Base-by-base conservation (phyloP, 1,284 basidiomycete species). In the Pseudozyma sp. region DNA sequence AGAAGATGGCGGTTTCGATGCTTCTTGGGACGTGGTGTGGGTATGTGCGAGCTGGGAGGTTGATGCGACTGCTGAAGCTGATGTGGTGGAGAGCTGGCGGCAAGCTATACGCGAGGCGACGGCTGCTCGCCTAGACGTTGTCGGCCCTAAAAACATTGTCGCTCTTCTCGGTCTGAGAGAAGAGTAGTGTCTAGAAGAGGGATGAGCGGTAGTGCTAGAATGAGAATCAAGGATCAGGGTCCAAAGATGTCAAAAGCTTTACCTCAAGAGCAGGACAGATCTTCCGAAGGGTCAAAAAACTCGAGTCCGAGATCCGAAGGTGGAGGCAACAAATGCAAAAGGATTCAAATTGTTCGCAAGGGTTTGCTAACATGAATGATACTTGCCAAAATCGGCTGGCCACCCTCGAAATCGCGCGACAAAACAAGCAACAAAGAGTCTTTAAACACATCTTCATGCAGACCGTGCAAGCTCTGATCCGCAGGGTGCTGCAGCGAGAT, bases 301-400 rank as follows among this genome's bases (percentile, higher is more conserved):
- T 18, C 5, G 38, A 8, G 31, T 52, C 65, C 65, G 65, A 68
- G 45, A 43, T 18, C 58, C 64, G 64, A 68, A 68, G 65, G 54
- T 68, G 65, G 58, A 67, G 58, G 49, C 6, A 13, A 4, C 8
- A 13, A 16, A n/a, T 13, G 2, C 38, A 18, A 14, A 13, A 16
- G 50, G 55, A 5, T 1, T 18, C 3, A 1, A 0, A 4, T n/a
- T n/a, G n/a, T n/a, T n/a, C n/a, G n/a, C n/a, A n/a, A n/a, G n/a
- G n/a, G n/a, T n/a, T n/a, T n/a, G 1, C 31, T 38, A 55, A 55
- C 44, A 55, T 10, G 12, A 3, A 5, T 34, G 25, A 21, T 5
- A 49, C 1, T 31, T 8, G 19, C 21, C 0, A 52, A 42, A n/a
- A 36, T 38, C 19, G n/a, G 6, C 16, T 12, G 13, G 35, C 6